Conservation (phyloP, 73 alveolate genomes). For the Chromera velia region DNA sequence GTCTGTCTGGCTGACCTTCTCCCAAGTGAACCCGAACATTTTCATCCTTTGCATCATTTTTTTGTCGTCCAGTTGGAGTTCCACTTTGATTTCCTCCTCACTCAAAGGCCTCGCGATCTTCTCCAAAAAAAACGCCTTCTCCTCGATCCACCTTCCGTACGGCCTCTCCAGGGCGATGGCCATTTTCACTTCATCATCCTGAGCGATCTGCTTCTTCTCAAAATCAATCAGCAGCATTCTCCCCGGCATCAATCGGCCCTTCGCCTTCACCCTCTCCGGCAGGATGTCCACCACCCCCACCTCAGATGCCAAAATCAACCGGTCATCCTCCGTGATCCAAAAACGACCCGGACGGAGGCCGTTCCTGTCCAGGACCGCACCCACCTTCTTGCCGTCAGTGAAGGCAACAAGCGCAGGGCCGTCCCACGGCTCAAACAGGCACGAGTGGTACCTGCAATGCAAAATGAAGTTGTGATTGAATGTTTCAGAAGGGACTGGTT, state of each 20-base stretch:
- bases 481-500: no score
- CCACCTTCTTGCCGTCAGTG: slow-evolving; percentile 39
- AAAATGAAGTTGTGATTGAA: no score
- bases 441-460: neutral
- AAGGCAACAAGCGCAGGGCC: slow-evolving; percentile 41
- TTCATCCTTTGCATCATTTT: neutral
- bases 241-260: slow-evolving; percentile 37
- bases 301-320: slow-evolving; percentile 28
- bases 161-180: neutral
- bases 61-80: neutral
- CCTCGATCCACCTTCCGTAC: neutral
- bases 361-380: slow-evolving; percentile 39
- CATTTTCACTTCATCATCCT: neutral
- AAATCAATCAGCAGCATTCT: slow-evolving; percentile 33
- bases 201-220: neutral
- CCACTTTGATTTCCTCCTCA: neutral
- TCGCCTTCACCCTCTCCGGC: neutral
- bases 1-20: no score
- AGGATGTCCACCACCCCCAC: slow-evolving; percentile 43
- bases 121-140: neutral
- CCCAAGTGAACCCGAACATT: neutral
- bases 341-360: slow-evolving; percentile 44
- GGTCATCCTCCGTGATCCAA: slow-evolving; percentile 31
- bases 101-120: neutral
- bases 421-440: slow-evolving; percentile 37